Percentiles rank a stretch among this genome's conserved stretches.
These are phyloP conservation scores for Alternaria sp. DNA, from an alignment of 2,329 filamentous ascomycete genomes.

Conservation along the genomic window DNA sequence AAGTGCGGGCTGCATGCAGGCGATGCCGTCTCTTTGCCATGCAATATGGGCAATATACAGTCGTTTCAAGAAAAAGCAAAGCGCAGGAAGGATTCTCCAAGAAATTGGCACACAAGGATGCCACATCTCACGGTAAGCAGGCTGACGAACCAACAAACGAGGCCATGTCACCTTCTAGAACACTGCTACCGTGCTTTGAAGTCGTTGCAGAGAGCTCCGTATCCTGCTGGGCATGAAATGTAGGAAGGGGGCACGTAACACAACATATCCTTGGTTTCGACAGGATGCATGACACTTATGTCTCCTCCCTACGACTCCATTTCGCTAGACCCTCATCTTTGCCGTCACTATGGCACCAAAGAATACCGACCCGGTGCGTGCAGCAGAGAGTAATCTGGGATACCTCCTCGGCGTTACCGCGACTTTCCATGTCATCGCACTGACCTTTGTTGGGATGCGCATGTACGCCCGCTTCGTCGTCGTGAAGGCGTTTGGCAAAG, in stretches of 20 bases:
- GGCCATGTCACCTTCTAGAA: background rate
- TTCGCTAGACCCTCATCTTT: background rate
- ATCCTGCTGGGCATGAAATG: background rate
- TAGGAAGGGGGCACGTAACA: background rate
- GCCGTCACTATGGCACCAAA: background rate
- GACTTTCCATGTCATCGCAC: background rate
- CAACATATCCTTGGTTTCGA: background rate
- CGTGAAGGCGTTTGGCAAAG: background rate
- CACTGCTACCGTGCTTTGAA: background rate
- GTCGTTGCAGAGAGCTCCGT: background rate
- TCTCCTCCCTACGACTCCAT: background rate
- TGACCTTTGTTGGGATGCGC: background rate
- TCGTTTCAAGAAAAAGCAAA: background rate
- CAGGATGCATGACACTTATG: background rate
- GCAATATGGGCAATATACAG: background rate
- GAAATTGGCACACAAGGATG: background rate
- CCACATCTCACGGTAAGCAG: background rate
- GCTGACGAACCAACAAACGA: background rate
- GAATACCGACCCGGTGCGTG: background rate
- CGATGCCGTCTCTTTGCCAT: background rate
- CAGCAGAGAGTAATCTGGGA: background rate
- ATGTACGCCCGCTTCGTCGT: background rate
- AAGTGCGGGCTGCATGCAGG: background rate
- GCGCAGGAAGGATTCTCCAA: background rate
- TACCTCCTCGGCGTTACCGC: background rate